These are phyloP conservation scores for Breviolum minutum DNA, from an alignment of 73 alveolate species.

Conservation along the genomic window DNA sequence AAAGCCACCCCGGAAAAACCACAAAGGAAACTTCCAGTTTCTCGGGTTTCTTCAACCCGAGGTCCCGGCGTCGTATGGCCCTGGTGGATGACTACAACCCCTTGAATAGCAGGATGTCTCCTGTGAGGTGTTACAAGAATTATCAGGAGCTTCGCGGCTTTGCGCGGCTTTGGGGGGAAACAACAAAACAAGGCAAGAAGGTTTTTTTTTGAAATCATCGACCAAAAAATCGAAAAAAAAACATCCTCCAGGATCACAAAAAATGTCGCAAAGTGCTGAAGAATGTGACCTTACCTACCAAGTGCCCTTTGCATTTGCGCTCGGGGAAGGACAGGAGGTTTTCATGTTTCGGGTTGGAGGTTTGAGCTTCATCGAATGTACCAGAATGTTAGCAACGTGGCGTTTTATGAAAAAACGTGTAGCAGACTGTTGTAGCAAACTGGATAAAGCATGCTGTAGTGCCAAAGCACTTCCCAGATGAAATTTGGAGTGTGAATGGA, in stretches of 20 bases:
- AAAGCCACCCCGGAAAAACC: too few relatives aligned
- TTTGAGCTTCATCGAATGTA: too few relatives aligned
- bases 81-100: constrained; percentile 62
- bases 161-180: background rate
- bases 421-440: too few relatives aligned
- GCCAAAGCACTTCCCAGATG: background rate
- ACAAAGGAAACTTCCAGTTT: too few relatives aligned
- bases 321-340: constrained; percentile 34
- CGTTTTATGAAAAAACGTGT: too few relatives aligned
- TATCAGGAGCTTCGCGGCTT: background rate
- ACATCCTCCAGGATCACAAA: constrained; percentile 5
- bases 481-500: background rate
- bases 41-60: background rate
- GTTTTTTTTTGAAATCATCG: too few relatives aligned
- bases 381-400: too few relatives aligned
- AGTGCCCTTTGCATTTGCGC: constrained; percentile 48
- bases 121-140: constrained; percentile 1
- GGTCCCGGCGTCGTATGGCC: constrained; percentile 57
- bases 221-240: too few relatives aligned
- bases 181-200: background rate
- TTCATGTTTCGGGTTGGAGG: background rate
- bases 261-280: constrained; percentile 31
- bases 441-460: too few relatives aligned
- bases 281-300: constrained; percentile 34
- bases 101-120: constrained; percentile 12